Conservation (phyloP, 768 basidiomycete genomes). For the Guyanaporus albipodus region DNA sequence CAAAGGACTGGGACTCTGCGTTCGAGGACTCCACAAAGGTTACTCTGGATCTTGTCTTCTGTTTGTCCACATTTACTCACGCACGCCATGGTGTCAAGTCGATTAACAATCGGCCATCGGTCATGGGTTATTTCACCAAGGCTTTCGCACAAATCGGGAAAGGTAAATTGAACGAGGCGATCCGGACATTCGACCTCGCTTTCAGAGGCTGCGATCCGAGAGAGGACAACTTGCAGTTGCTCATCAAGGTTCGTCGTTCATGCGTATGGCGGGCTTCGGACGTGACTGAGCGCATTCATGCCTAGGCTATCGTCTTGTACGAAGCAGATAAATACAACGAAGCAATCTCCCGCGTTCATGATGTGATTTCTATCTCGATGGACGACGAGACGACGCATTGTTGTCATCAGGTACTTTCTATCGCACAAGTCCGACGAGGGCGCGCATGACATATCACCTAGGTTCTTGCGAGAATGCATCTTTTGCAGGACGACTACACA, state of each 20-base stretch:
- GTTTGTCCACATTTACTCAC: too few species aligned
- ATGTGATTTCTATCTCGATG: background rate
- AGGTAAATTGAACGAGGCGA: background rate
- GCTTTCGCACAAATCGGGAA: background rate
- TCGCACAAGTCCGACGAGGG: too few species aligned
- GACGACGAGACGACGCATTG: slow-evolving; percentile 1
- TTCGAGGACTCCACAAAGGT: too few species aligned
- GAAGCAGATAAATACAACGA: background rate
- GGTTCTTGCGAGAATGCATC: slow-evolving; percentile 5
- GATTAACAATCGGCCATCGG: background rate
- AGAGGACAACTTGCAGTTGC: background rate
- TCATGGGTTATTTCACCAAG: background rate
- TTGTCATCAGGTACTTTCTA: slow-evolving; percentile 4
- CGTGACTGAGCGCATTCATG: background rate
- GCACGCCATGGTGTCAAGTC: too few species aligned
- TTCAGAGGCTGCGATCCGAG: background rate
- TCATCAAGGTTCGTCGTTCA: background rate
- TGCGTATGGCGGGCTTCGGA: background rate
- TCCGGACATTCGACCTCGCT: background rate
- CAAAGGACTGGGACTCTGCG: too few species aligned
- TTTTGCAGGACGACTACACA: background rate
- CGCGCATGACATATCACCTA: background rate
- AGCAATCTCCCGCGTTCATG: background rate
- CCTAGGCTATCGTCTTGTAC: background rate
- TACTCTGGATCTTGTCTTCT: too few species aligned